Evolutionary conservation across 2,329 filamentous ascomycete species (phyloP), one percentile per base, ranked within the genome.

Genomic region (Penicillium paneum): DNA sequence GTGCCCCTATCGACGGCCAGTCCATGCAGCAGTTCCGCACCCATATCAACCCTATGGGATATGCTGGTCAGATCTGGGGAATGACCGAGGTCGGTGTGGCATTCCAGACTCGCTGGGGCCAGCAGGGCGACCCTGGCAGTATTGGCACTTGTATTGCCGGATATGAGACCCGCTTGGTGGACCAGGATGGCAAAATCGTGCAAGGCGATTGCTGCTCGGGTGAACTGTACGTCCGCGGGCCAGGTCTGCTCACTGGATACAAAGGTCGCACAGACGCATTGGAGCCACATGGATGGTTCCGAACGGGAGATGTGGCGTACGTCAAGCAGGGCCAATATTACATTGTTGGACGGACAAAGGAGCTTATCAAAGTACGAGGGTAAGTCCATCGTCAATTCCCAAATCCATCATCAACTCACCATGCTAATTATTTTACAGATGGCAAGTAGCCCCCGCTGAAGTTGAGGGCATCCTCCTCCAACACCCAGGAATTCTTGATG

Each of bases 11-110:
- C 10, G 74, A 76, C 11, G 69, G 68, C 2, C 66, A 65, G 0
- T 69, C 74, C 13, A 71, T 79, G 67, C 59, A 69, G n/a, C 64
- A 70, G 44, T 70, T 80, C 57, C 70, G 74, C 32, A 60, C 63
- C 6, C 64, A 78, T 21, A 74, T 82, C 36, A 64, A 73, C 26
- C 58, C 60, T 1, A 65, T 74, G 31, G 76, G 78, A 0, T 68
- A 71, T 17, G 71, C 81, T 13, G 71, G 71, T 10, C 78, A 80
- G 55, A 72, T 81, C 35, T 83, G 78, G 75, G 81, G 81, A 1
- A 81, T 82, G 76, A 83, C 81, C 0, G 81, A 83, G 65, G 73
- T 66, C 61, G 81, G 81, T 52, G 74, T 68, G 61, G 72, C 60
- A 3, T 75, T 78, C 63, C 74, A 76, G 50, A 72, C 69, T 49